Percentiles rank a stretch among this genome's conserved stretches.
These are phyloP conservation scores for Pyrus pyrifolia DNA, from an alignment of 306 rosid species.

Conservation along the genomic window DNA sequence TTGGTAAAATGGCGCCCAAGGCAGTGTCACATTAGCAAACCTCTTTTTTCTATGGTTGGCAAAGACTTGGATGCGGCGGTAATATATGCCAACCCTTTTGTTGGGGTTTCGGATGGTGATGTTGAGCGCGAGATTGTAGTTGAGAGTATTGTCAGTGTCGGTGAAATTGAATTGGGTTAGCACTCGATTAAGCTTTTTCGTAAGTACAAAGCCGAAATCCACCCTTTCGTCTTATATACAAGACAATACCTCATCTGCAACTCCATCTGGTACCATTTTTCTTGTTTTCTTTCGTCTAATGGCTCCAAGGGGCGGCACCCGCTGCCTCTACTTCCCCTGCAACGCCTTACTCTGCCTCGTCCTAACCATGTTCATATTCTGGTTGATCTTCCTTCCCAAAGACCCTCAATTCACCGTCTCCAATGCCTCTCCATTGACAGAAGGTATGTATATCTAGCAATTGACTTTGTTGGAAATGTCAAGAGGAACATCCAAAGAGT, in stretches of 20 bases:
- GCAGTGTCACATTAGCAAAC: not conserved
- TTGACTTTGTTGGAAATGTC: not conserved
- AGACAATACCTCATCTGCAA: too few species aligned
- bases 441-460: not conserved
- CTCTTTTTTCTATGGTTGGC: conserved; percentile 27
- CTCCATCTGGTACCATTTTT: too few species aligned
- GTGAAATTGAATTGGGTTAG: not conserved
- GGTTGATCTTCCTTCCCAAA: too few species aligned
- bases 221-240: too few species aligned
- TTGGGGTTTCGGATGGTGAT: conserved; percentile 52
- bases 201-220: too few species aligned
- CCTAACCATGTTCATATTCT: too few species aligned
- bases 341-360: too few species aligned
- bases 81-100: conserved; percentile 43
- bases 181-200: too few species aligned
- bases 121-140: conserved; percentile 15
- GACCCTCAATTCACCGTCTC: too few species aligned
- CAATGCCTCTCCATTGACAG: not conserved
- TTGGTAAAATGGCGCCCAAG: conserved; percentile 35
- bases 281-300: too few species aligned
- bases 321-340: too few species aligned
- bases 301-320: too few species aligned
- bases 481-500: not conserved
- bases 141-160: conserved; percentile 8
- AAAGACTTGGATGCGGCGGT: conserved; percentile 37